Conservation (phyloP, 2,329 filamentous ascomycete species). For the Plectosphaerella plurivora region DNA sequence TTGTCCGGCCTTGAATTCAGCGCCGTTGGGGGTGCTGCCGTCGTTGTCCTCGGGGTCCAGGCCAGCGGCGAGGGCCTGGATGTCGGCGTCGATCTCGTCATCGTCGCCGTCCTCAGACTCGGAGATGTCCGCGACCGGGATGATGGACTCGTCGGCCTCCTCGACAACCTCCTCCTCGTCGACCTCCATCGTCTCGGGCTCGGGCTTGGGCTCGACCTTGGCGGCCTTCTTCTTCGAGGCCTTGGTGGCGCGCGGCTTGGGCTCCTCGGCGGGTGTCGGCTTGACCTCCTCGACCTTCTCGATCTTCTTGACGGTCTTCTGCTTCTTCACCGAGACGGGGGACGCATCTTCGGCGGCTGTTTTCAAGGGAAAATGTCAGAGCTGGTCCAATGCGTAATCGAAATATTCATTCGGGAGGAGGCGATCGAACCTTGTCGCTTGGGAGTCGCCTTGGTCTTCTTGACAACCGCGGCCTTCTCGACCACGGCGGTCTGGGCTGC, state of each 20-base stretch:
- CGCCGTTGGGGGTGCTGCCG: slow-evolving; percentile 24
- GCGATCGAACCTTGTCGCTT: slow-evolving; percentile 31
- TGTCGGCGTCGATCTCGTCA: slow-evolving; percentile 36
- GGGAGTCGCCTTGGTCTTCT: slow-evolving; percentile 13
- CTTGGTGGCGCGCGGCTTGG: slow-evolving; percentile 36
- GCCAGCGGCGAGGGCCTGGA: slow-evolving; percentile 37
- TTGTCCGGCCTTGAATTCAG: slow-evolving; percentile 41
- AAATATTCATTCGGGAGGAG: neutral
- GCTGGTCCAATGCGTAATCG: neutral
- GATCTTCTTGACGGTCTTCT: slow-evolving; percentile 35
- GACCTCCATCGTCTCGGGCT: slow-evolving; percentile 20
- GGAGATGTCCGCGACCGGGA: slow-evolving; percentile 24
- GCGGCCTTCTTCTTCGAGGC: slow-evolving; percentile 38
- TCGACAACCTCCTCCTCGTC: slow-evolving; percentile 13
- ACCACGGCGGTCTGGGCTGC: slow-evolving; percentile 21
- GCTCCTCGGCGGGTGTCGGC: slow-evolving; percentile 15
- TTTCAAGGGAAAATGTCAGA: slow-evolving; percentile 15
- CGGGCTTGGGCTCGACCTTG: slow-evolving; percentile 19
- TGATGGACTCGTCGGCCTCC: slow-evolving; percentile 11
- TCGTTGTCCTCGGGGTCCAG: slow-evolving; percentile 40
- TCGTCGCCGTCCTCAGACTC: slow-evolving; percentile 22
- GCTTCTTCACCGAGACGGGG: slow-evolving; percentile 38
- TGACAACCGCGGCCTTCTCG: slow-evolving; percentile 24
- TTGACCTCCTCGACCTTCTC: slow-evolving; percentile 10
- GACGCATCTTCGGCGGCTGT: slow-evolving; percentile 40